phyloP scores from a whole-genome alignment of 106 monocot genomes.

The Alisma plantagoaquatica region DNA sequence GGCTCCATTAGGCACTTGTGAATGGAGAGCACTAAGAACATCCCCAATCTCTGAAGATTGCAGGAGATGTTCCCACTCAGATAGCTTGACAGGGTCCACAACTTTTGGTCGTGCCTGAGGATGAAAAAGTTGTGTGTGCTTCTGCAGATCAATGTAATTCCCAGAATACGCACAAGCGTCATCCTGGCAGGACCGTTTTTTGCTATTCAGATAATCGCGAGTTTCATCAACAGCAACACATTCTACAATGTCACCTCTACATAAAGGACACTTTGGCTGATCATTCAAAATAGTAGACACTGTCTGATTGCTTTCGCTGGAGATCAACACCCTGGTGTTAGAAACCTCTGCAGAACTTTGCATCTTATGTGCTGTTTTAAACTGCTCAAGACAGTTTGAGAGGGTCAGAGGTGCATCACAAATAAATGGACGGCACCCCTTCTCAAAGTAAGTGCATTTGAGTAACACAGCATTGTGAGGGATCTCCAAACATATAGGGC shows the following conservation, averaged over 20 bases:
- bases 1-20: slow-evolving; percentile 4
- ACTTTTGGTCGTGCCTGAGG: slow-evolving; percentile 5
- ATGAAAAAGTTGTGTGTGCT: slow-evolving; percentile 2
- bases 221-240: slow-evolving; percentile 5
- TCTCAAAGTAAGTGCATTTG: slow-evolving; percentile 3
- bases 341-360: not conserved
- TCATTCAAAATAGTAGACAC: not conserved
- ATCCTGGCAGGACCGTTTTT: slow-evolving; percentile 8
- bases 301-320: not conserved
- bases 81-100: slow-evolving; percentile 8
- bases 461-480: slow-evolving; percentile 9
- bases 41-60: slow-evolving; percentile 8
- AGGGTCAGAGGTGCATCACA: slow-evolving; percentile 12
- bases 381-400: slow-evolving; percentile 9
- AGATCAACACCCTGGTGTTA: not conserved
- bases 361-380: slow-evolving; percentile 3
- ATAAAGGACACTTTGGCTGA: slow-evolving; percentile 10
- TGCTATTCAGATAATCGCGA: not conserved
- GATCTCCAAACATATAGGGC: slow-evolving; percentile 10
- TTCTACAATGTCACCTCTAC: slow-evolving; percentile 6
- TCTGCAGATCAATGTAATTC: slow-evolving; percentile 3
- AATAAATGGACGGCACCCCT: slow-evolving; percentile 9
- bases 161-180: slow-evolving; percentile 2
- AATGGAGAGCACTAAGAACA: slow-evolving; percentile 1
- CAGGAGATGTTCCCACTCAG: slow-evolving; percentile 12